Evolutionary conservation across 1,284 basidiomycete genomes (phyloP).

Genomic region (Sporisorium exsertum): DNA sequence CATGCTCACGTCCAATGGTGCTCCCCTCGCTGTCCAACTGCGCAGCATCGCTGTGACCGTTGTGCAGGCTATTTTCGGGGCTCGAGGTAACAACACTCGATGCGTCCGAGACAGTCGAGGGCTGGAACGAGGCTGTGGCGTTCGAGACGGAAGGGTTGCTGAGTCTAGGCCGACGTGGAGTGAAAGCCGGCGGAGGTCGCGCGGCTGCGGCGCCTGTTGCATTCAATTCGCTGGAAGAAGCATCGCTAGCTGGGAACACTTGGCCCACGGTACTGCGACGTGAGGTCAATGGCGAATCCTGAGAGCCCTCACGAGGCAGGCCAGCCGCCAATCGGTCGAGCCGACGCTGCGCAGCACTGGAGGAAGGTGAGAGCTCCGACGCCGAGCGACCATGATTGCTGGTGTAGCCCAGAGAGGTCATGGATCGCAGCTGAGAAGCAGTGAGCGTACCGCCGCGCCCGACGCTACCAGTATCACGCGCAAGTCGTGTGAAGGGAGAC

Average conservation of each 20-base stretch:
- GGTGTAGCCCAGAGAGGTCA: constrained; percentile 44
- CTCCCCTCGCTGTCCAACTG: constrained; percentile 32
- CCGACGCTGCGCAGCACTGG: constrained; percentile 29
- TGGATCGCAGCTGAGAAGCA: constrained; percentile 40
- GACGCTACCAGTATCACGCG: constrained; percentile 18
- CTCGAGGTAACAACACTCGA: constrained; percentile 28
- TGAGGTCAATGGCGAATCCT: constrained; percentile 25
- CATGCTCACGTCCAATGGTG: constrained; percentile 9
- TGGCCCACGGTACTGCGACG: constrained; percentile 19
- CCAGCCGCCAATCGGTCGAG: constrained; percentile 13
- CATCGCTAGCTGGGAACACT: constrained; percentile 17
- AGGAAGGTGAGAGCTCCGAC: constrained; percentile 45
- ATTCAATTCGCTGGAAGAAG: constrained; percentile 1
- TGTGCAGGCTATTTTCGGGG: constrained; percentile 28
- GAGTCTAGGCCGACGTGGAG: constrained; percentile 45
- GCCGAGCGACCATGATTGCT: constrained; percentile 38
- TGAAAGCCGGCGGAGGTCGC: constrained; percentile 26
- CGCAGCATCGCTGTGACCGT: constrained; percentile 11
- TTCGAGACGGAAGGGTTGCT: constrained; percentile 56
- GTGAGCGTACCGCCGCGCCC: constrained; percentile 34
- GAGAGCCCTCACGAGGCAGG: constrained; percentile 9
- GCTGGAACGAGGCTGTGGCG: constrained; percentile 41
- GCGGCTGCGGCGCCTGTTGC: background rate
- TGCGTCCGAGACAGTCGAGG: constrained; percentile 18
- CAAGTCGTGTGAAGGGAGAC: constrained; percentile 14